These are phyloP conservation scores for Mikania micrantha DNA, from an alignment of 129 eudicot genomes.

Conservation along the genomic window DNA sequence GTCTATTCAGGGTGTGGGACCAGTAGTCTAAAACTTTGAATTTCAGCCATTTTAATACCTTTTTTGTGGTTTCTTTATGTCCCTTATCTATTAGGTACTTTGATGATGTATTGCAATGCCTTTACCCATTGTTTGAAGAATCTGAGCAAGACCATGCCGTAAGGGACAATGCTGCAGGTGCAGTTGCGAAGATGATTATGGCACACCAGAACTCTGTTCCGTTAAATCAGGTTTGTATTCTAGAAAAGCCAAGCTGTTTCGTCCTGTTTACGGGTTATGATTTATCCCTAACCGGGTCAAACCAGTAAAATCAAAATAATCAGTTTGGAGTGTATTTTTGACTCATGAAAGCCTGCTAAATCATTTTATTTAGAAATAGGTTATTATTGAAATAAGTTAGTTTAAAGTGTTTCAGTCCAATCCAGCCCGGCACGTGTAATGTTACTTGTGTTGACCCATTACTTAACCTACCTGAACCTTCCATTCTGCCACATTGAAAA, in stretches of 20 bases:
- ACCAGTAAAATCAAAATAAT: neutral
- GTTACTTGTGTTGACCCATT: neutral
- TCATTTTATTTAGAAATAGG: neutral
- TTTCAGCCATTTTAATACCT: neutral
- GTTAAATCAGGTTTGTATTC: slow-evolving; percentile 55
- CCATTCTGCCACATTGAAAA: neutral
- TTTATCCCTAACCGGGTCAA: neutral
- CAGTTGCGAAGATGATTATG: slow-evolving; percentile 91
- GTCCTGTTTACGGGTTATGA: neutral
- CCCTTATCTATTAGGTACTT: slow-evolving; percentile 48
- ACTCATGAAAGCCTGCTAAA: neutral
- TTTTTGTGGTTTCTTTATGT: slow-evolving; percentile 4
- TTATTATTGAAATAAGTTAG: neutral
- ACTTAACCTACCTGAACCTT: neutral
- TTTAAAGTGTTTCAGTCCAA: neutral
- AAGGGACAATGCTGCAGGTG: slow-evolving; percentile 95
- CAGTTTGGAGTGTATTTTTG: neutral
- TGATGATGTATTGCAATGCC: slow-evolving; percentile 55
- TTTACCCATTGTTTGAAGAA: slow-evolving; percentile 76
- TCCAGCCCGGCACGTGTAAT: neutral
- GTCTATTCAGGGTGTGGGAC: neutral
- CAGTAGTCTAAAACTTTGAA: neutral
- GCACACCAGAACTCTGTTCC: slow-evolving; percentile 67
- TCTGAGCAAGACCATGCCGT: slow-evolving; percentile 86
- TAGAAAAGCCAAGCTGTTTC: neutral